phyloP scores from a whole-genome alignment of 371 early-diverging fungal species.

The Ordospora pajunii region DNA sequence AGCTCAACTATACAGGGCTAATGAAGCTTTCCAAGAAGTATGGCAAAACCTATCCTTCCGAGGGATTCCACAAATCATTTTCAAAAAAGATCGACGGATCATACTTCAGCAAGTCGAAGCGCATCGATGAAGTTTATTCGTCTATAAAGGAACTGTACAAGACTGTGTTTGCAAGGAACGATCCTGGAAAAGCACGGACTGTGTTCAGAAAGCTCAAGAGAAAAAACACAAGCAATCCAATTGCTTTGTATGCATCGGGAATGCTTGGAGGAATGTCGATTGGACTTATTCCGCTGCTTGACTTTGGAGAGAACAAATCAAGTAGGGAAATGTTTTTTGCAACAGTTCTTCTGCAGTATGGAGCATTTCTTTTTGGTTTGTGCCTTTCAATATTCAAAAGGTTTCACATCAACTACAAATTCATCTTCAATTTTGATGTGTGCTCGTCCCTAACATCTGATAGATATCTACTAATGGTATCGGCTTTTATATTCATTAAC shows the following conservation, averaged over 20 bases:
- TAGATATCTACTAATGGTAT: constrained; percentile 38
- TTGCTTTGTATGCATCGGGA: constrained; percentile 7
- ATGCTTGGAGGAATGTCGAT: background rate
- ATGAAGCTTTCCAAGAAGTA: constrained; percentile 54
- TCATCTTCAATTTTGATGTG: constrained; percentile 57
- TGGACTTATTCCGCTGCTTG: background rate
- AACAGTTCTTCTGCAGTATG: constrained; percentile 21
- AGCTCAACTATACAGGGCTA: constrained; percentile 56
- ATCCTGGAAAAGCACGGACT: constrained; percentile 45
- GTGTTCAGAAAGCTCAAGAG: constrained; percentile 29
- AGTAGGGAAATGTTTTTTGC: background rate
- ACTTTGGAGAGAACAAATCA: background rate
- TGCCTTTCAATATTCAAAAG: constrained; percentile 48
- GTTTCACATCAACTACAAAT: constrained; percentile 56
- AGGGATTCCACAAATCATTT: constrained; percentile 6
- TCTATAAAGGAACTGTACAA: constrained; percentile 43
- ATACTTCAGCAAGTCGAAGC: constrained; percentile 36
- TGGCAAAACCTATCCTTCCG: constrained; percentile 29
- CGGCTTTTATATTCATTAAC: constrained; percentile 1
- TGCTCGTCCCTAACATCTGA: constrained; percentile 44
- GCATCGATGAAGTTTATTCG: constrained; percentile 40
- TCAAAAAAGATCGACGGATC: constrained; percentile 12
- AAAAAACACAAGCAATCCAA: background rate
- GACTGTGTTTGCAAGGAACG: constrained; percentile 45
- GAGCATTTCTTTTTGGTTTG: constrained; percentile 51